phyloP scores from a whole-genome alignment of 2,329 filamentous ascomycete genomes.

The Fusarium equiseti region DNA sequence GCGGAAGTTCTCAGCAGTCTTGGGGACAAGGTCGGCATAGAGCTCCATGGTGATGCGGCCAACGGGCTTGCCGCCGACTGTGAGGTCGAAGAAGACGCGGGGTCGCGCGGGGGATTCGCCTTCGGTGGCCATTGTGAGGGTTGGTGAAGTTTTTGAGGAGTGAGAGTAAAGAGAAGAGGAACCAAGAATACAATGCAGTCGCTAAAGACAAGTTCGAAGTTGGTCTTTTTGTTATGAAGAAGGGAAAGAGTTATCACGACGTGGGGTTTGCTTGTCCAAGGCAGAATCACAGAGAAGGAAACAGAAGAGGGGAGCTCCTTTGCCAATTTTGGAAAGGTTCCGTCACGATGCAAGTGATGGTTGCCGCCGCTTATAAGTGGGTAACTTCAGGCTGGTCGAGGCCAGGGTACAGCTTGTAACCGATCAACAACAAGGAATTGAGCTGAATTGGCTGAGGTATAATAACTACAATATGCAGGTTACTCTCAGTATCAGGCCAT shows the following conservation, averaged over 20 bases:
- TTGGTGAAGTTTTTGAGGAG: not conserved
- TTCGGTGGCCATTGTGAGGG: slow-evolving; percentile 56
- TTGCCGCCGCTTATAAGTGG: slow-evolving; percentile 40
- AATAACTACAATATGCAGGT: not conserved
- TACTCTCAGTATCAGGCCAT: not conserved
- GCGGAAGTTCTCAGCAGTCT: slow-evolving; percentile 97
- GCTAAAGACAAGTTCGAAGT: slow-evolving; percentile 9
- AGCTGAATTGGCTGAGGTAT: not conserved
- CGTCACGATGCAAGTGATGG: slow-evolving; percentile 42
- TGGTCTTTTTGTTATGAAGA: slow-evolving; percentile 12
- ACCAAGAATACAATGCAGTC: not conserved
- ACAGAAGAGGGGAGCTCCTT: slow-evolving; percentile 42
- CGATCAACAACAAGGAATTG: not conserved
- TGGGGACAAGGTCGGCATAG: slow-evolving; percentile 81
- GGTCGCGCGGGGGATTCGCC: slow-evolving; percentile 68
- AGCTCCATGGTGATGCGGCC: slow-evolving; percentile 92
- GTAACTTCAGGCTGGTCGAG: slow-evolving; percentile 9
- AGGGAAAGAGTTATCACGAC: slow-evolving; percentile 3
- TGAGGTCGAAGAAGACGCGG: slow-evolving; percentile 94
- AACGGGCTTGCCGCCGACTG: slow-evolving; percentile 77
- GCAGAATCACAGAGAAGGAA: slow-evolving; percentile 37
- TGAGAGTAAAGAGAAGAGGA: slow-evolving; percentile 1
- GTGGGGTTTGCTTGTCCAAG: slow-evolving; percentile 20
- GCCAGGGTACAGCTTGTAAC: not conserved
- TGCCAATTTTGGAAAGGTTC: slow-evolving; percentile 39